Evolutionary conservation across 257 asterid genomes (phyloP), one percentile per base, ranked within the genome.

Genomic region (Catharanthus roseus): DNA sequence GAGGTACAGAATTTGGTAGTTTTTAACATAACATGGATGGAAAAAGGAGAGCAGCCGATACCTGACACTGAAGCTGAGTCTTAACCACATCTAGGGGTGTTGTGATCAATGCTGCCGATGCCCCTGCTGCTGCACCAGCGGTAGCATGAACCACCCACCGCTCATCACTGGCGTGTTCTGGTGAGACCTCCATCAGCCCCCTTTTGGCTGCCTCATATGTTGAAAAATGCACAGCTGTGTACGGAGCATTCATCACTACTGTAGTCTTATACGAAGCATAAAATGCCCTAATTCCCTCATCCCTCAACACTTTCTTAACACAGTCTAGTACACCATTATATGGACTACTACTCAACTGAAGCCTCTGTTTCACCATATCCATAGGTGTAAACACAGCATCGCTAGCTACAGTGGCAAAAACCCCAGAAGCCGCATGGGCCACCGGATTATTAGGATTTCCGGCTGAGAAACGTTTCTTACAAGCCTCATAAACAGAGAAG

Each of bases 351-450:
- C 89, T 80, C 87, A 95, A 74, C 74, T 95, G 99, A 81, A 95
- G 84, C 79, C 99, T 86, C 88, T 95, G 99, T 75, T 95, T 91
- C 84, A 95, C 99, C 93, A 92, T 78, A 82, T 95, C 99, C 99
- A 88, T 95, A 0, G 99, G 99, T 29, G 97, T 95, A 15, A 91
- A 82, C 65, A 91, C 97, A 6, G 95, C 95, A 56, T 95, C 97
- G 51, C 97, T 91, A 2, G 95, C 92, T 16, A 91, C 82, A 19
- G 99, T 95, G 1, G 99, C 99, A 28, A 85, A 86, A 51, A 95
- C 87, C 31, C 99, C 99, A 3, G 99, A 83, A 6, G 72, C 84
- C 0, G 97, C 96, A 64, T 95, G 97, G 3, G 93, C 96, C 42
- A 26, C 80, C 2, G 86, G 81, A 55, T 91, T 89, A 73, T 85